Percentiles rank a stretch among this genome's conserved stretches.
These are phyloP conservation scores for Leptomonas seymouri DNA, from an alignment of 208 protist genomes.

Conservation along the genomic window DNA sequence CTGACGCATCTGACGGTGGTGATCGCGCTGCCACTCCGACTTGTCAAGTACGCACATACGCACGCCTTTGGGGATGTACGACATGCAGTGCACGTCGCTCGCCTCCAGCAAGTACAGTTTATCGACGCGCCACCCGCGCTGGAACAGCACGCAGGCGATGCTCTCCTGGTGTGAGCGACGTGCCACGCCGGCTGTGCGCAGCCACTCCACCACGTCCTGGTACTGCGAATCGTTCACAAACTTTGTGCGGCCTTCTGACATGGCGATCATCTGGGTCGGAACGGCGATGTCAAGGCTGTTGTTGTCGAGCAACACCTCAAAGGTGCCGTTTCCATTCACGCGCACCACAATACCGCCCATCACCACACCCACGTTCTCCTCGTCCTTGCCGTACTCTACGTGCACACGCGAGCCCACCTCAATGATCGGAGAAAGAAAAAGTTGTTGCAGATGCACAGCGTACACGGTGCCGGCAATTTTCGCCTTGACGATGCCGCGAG, in stretches of 20 bases:
- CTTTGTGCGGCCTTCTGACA: conserved; percentile 63
- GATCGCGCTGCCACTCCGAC: conserved; percentile 72
- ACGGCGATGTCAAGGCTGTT: conserved; percentile 82
- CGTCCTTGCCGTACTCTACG: conserved; percentile 53
- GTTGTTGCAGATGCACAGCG: conserved; percentile 65
- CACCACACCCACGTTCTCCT: conserved; percentile 35
- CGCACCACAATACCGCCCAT: conserved; percentile 75
- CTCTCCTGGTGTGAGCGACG: conserved; percentile 70
- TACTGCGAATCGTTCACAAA: conserved; percentile 50
- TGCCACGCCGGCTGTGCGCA: conserved; percentile 70
- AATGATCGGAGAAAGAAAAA: conserved; percentile 69
- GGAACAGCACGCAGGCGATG: conserved; percentile 73
- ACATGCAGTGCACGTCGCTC: conserved; percentile 71
- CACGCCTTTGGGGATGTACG: conserved; percentile 55
- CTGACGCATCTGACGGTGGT: conserved; percentile 67
- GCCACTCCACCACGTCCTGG: conserved; percentile 72
- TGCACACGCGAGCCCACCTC: conserved; percentile 82
- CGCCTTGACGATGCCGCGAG: conserved; percentile 53
- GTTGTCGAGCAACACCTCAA: conserved; percentile 82
- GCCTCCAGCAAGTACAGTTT: conserved; percentile 81
- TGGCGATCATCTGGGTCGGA: conserved; percentile 59
- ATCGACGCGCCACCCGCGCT: conserved; percentile 80
- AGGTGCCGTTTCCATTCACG: conserved; percentile 83
- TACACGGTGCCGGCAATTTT: conserved; percentile 72
- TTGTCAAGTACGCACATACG: conserved; percentile 70